Base-by-base conservation (phyloP, 2,329 filamentous ascomycete genomes). In the Beauveria brongniartii region DNA sequence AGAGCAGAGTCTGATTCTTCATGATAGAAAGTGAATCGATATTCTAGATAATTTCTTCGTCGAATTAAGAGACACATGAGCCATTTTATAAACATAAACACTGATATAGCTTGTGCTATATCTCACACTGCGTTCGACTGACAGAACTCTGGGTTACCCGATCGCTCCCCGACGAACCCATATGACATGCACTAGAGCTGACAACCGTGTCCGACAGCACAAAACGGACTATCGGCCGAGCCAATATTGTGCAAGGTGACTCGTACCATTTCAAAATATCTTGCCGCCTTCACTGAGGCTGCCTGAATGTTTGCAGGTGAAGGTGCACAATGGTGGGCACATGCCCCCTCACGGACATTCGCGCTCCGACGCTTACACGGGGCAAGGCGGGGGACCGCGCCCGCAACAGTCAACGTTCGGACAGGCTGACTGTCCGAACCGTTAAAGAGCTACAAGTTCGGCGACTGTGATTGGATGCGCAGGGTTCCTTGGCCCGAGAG, bases 141-240 rank as follows among this genome's bases (percentile, higher is more conserved):
- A 37, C 55, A 20, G 26, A 26, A 7, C 6, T 12, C 12, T 22
- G 28, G 10, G 8, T 26, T 41, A 3, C 46, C 55, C 55, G 55
- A 57, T 28, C 16, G 30, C 55, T 57, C 55, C 55, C 55, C 46
- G 55, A 57, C 22, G 46, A 57, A 50, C 44, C 44, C 55, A 44
- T 34, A 22, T 28, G 10, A 37, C n/a, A 12, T 18, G 52, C 34
- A 43, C 26, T 18, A 30, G 52, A 55, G 44, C 30, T 30, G 55
- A 34, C 34, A 16, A 22, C 44, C 30, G 16, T 34, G 20, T 47
- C 54, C 30, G 43, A 48, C 4, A 6, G 24, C 16, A 26, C 7
- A n/a, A 16, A 47, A 41, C 43, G 28, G 28, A 37, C 43, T 26
- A 16, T 2, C n/a, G 20, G 8, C 22, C 14, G 22, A 40, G 22